Percentiles rank a stretch among this genome's conserved stretches.
Conservation (phyloP, 306 rosid genomes). For the Crotalaria pallida region DNA sequence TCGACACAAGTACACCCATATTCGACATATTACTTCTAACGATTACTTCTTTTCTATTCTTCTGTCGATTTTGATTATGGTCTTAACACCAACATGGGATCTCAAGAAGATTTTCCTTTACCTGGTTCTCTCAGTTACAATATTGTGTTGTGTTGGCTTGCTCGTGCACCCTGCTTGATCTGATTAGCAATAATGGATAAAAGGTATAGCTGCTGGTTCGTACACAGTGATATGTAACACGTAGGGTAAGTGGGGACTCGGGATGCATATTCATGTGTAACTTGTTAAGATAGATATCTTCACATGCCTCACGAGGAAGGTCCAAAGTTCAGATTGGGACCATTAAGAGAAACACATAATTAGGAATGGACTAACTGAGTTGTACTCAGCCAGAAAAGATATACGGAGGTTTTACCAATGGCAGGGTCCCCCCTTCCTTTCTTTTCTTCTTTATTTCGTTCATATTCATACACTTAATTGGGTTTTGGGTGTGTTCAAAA, state of each 20-base stretch:
- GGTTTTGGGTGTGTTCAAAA: neutral
- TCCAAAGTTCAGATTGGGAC: constrained; percentile 35
- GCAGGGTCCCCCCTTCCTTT: neutral
- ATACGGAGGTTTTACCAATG: neutral
- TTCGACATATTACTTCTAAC: no score
- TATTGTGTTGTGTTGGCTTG: no score
- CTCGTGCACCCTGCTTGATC: no score
- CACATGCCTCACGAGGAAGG: constrained; percentile 41
- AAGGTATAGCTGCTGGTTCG: no score
- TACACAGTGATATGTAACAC: no score
- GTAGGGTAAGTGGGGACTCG: constrained; percentile 16
- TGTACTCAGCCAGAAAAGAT: constrained; percentile 2
- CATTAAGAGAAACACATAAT: neutral
- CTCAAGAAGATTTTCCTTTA: no score
- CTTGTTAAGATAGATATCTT: constrained; percentile 22
- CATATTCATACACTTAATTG: neutral
- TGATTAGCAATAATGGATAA: no score
- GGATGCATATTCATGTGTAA: constrained; percentile 13
- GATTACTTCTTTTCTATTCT: no score
- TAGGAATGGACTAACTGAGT: constrained; percentile 24
- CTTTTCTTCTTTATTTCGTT: neutral
- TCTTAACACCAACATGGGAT: no score
- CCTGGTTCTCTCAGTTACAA: no score
- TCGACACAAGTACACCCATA: no score
- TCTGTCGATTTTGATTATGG: no score